phyloP scores from a whole-genome alignment of 1,284 basidiomycete genomes.

The Porodaedalea pini region DNA sequence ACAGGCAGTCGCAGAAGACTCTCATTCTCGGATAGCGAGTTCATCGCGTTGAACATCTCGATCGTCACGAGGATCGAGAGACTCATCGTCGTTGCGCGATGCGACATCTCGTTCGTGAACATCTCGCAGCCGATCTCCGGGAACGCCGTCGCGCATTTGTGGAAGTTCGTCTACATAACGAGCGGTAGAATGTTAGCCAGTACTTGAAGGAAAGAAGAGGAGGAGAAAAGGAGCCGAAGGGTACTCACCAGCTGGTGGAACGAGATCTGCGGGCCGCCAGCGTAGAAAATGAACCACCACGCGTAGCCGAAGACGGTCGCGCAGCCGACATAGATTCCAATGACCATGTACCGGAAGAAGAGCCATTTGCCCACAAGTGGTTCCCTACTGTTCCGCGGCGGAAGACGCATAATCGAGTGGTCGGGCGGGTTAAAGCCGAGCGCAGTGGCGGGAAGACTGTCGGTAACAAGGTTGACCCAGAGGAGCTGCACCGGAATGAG shows the following conservation, averaged over 20 bases:
- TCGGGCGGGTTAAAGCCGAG: slow-evolving; percentile 97
- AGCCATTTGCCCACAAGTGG: slow-evolving; percentile 91
- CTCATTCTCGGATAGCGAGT: slow-evolving; percentile 98
- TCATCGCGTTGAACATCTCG: slow-evolving; percentile 99
- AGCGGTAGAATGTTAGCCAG: slow-evolving; percentile 7
- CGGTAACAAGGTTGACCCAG: slow-evolving; percentile 96
- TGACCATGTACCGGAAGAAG: slow-evolving; percentile 92
- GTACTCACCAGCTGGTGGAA: slow-evolving; percentile 85
- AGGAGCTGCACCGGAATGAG: slow-evolving; percentile 96
- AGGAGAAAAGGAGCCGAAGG: background rate
- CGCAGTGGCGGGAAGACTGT: slow-evolving; percentile 96
- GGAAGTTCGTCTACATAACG: slow-evolving; percentile 80
- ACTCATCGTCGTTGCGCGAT: slow-evolving; percentile 92
- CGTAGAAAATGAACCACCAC: slow-evolving; percentile 97
- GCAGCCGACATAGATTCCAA: slow-evolving; percentile 91
- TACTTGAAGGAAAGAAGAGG: background rate
- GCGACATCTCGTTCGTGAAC: slow-evolving; percentile 84
- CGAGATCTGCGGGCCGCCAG: slow-evolving; percentile 86
- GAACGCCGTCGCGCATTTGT: slow-evolving; percentile 81
- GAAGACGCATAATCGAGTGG: slow-evolving; percentile 92
- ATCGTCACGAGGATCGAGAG: slow-evolving; percentile 91
- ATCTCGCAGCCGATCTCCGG: slow-evolving; percentile 90
- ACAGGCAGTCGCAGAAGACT: slow-evolving; percentile 83
- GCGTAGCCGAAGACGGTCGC: slow-evolving; percentile 97
- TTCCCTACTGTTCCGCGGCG: slow-evolving; percentile 84